Percentiles rank a stretch among this genome's conserved stretches.
These are phyloP conservation scores for Starmerella kuoi DNA, from an alignment of 805 yeast species.

Conservation along the genomic window DNA sequence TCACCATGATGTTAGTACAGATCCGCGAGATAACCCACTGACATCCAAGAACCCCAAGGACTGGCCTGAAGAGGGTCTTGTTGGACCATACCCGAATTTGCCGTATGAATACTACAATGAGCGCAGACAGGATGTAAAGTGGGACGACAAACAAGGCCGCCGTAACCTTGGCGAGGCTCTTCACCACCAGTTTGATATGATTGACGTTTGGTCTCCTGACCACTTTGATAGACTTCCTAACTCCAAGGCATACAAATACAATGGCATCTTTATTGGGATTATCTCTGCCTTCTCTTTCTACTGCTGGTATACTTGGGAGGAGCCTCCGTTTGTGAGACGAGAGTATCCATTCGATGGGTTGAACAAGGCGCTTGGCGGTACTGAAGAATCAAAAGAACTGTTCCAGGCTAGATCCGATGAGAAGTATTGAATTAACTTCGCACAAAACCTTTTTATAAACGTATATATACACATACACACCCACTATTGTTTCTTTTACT, in stretches of 20 bases:
- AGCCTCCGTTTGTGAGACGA: constrained; percentile 65
- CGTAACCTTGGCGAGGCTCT: constrained; percentile 66
- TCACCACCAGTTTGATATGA: constrained; percentile 56
- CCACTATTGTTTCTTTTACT: too few relatives aligned
- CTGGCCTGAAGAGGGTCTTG: constrained; percentile 22
- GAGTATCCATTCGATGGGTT: constrained; percentile 65
- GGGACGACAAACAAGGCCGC: constrained; percentile 71
- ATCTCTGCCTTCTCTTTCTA: constrained; percentile 27
- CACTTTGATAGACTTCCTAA: constrained; percentile 49
- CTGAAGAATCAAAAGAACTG: constrained; percentile 27
- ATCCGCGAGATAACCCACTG: constrained; percentile 7
- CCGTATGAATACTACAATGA: constrained; percentile 47
- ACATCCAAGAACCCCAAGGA: constrained; percentile 17
- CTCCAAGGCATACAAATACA: constrained; percentile 46
- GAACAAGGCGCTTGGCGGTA: constrained; percentile 60
- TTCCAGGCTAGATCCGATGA: constrained; percentile 31
- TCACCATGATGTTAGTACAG: constrained; percentile 2
- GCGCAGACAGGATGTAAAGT: constrained; percentile 58
- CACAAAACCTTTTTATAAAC: background rate
- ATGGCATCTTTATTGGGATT: constrained; percentile 40
- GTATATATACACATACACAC: background rate
- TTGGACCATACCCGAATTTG: constrained; percentile 43
- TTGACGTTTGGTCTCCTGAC: constrained; percentile 83
- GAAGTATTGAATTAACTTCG: background rate
- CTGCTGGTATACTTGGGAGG: constrained; percentile 36